These are phyloP conservation scores for Amphichorda felina DNA, from an alignment of 2,329 filamentous ascomycete genomes.

Conservation along the genomic window DNA sequence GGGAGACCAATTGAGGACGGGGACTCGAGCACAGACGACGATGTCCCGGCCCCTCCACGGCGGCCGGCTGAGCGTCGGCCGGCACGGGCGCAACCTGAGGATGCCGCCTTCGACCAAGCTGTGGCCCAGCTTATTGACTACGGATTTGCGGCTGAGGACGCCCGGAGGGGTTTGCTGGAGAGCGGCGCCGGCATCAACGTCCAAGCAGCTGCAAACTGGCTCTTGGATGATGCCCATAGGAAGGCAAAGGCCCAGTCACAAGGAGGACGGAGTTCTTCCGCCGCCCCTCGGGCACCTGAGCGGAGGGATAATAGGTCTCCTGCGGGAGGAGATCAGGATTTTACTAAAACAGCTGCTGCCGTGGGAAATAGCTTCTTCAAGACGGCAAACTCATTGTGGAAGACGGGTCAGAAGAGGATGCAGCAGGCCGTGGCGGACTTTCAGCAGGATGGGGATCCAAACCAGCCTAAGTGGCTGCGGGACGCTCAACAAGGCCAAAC, in stretches of 20 bases:
- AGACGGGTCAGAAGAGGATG: slow-evolving; percentile 82
- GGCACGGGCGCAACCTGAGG: neutral
- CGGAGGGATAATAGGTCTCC: slow-evolving; percentile 42
- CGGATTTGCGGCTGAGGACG: slow-evolving; percentile 79
- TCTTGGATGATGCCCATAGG: slow-evolving; percentile 82
- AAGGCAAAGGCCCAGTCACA: slow-evolving; percentile 65
- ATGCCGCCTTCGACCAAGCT: slow-evolving; percentile 52
- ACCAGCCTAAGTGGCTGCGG: slow-evolving; percentile 92
- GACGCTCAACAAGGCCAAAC: slow-evolving; percentile 39
- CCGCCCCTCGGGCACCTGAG: slow-evolving; percentile 21
- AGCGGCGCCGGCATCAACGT: slow-evolving; percentile 72
- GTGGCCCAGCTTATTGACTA: slow-evolving; percentile 88
- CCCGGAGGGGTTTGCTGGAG: slow-evolving; percentile 66
- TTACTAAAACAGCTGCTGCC: slow-evolving; percentile 70
- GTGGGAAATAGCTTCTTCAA: slow-evolving; percentile 81
- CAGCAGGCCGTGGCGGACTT: slow-evolving; percentile 89
- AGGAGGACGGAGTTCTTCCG: slow-evolving; percentile 20
- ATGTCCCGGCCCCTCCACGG: slow-evolving; percentile 13
- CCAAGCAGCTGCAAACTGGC: slow-evolving; percentile 77
- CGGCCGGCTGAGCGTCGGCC: slow-evolving; percentile 10
- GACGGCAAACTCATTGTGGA: slow-evolving; percentile 91
- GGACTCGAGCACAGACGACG: slow-evolving; percentile 33
- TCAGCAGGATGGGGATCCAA: slow-evolving; percentile 54
- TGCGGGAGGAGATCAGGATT: slow-evolving; percentile 50
- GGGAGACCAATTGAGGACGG: slow-evolving; percentile 43